Base-by-base conservation (phyloP, 1,284 basidiomycete genomes). In the Puccinia novopanici region DNA sequence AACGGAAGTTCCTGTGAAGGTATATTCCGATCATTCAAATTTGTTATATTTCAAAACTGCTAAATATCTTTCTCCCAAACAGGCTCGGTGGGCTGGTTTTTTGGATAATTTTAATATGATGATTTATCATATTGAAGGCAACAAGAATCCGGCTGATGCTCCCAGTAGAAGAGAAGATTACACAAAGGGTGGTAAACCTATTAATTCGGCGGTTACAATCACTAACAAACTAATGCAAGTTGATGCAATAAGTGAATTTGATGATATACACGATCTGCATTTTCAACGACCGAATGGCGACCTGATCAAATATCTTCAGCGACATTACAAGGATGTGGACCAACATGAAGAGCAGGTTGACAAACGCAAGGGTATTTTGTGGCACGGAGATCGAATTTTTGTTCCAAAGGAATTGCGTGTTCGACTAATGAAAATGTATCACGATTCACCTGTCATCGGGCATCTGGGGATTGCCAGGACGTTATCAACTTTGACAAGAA, bases 61-160 rank as follows among this genome's bases (percentile, higher is more conserved):
- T n/a, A n/a, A n/a, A n/a, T n/a, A n/a, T n/a, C 24, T 73, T 2
- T 34, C 48, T 17, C 55, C 71, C 5, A 73, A 73, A 24, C 50
- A 54, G 37, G 40, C 50, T 27, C 3, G 45, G 34, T 73, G 71
- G 71, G 52, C 48, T 2, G 2, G 10, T 6, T 71, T 71, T 17
- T 37, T 71, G 8, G 34, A 52, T n/a, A 24, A 37, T 73, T 73
- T 73, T 37, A 73, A 55, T 30, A 55, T 55, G 50, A 15, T 59
- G 19, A 73, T 73, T 37, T 52, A 73, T 59, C 55, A 70, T 24
- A 48, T 70, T 45, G 15, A 37, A 30, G 73, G 57, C 6, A 63
- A 19, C 8, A 37, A 24, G 17, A 75, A 75, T 30, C 54, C 45
- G 57, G 73, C 73, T 2, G 42, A 75, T 59, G 42, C 55, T 27